Conservation (phyloP, 1,284 basidiomycete species). For the Exobasidium cylindrosporum region DNA sequence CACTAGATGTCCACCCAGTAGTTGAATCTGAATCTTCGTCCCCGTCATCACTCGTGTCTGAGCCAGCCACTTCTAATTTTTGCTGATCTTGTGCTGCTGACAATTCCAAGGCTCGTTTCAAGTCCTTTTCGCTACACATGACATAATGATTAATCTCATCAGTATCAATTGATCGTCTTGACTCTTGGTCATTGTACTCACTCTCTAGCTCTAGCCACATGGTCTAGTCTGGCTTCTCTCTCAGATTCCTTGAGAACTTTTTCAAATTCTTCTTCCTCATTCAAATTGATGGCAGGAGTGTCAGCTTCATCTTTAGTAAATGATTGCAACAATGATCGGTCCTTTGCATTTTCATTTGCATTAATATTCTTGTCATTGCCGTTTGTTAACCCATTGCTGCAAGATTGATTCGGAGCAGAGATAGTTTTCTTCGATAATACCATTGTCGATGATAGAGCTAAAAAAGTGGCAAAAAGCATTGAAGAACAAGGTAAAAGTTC, state of each 20-base stretch:
- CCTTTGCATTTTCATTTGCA: too few relatives aligned
- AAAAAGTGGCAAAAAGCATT: too few relatives aligned
- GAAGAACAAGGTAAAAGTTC: too few relatives aligned
- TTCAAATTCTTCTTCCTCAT: slow-evolving; percentile 28
- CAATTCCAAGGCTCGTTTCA: slow-evolving; percentile 25
- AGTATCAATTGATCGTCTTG: too few relatives aligned
- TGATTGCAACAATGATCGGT: too few relatives aligned
- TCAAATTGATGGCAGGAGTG: slow-evolving; percentile 17
- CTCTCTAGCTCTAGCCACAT: slow-evolving; percentile 12
- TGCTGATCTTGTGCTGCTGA: slow-evolving; percentile 23
- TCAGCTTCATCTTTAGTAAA: not conserved
- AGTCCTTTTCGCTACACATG: not conserved
- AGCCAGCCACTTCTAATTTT: not conserved
- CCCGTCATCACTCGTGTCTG: slow-evolving; percentile 37
- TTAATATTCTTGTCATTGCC: too few relatives aligned
- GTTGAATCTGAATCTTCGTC: slow-evolving; percentile 39
- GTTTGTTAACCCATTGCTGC: too few relatives aligned
- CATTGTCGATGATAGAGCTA: too few relatives aligned
- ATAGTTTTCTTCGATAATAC: too few relatives aligned
- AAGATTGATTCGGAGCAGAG: too few relatives aligned
- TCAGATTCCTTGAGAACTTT: slow-evolving; percentile 34
- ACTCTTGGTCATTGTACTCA: too few relatives aligned
- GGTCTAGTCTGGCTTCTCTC: slow-evolving; percentile 23
- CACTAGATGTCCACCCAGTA: slow-evolving; percentile 60
- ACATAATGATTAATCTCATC: too few relatives aligned